Base-by-base conservation (phyloP, 1,139 yeast species). In the Saccharomyces hybrid region DNA sequence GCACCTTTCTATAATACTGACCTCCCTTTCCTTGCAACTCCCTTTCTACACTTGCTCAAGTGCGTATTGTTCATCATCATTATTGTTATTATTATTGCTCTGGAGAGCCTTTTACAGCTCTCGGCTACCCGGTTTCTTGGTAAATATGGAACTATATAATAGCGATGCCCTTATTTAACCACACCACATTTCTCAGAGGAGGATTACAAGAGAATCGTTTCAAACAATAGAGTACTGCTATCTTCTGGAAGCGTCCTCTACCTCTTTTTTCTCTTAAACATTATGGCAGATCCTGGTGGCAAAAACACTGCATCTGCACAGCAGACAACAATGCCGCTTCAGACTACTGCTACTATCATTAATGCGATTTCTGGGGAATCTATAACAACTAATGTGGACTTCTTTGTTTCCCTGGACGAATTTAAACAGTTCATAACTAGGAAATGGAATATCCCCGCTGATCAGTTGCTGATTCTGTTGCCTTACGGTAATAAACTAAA, bases 401-500 rank as follows among this genome's bases (percentile, higher is more conserved):
- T 66, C 38, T 76, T 76, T 60, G 67, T 67, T 52, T 67, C 70
- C 3, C 59, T 81, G 51, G 74, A 73, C 24, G 76, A 78, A 31
- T 72, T 83, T 55, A 80, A 78, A 61, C 71, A 67, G 28, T 80
- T 77, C 68, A 71, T 77, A 60, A 53, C 76, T 54, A 65, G 70
- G 7, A 69, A 72, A 46, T 74, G 81, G 61, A 70, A 68, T 44
- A 75, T 78, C 4, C 73, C 75, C 0, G 55, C 62, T 1, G 79
- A 76, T 27, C 78, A 82, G 60, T 66, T 83, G 48, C 81, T 85
- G 60, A 70, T 86, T n/a, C 69, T 86, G 48, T 78, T 87, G 0
- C 81, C 88, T 2, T 84, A 79, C 69, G 93, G 90, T 0, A 76
- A 79, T 50, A 82, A 79, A 62, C 72, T 84, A 60, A 82, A 80